Percentiles rank a stretch among this genome's conserved stretches.
Conservation (phyloP, 1,284 basidiomycete genomes). For the Moesziomyces globuligerus region DNA sequence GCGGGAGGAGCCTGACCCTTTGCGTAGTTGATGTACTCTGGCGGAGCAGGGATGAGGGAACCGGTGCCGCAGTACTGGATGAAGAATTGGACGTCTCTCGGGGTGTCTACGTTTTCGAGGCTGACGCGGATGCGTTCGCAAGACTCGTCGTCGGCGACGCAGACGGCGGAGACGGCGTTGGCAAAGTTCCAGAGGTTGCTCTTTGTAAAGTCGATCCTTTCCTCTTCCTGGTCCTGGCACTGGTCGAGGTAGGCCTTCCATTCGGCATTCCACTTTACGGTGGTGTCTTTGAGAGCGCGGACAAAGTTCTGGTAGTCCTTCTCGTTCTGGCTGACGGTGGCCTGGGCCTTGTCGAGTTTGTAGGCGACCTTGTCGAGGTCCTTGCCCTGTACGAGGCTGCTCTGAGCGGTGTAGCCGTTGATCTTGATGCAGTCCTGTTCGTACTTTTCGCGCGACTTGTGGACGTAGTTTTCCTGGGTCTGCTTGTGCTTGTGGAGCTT, state of each 20-base stretch:
- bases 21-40: constrained; percentile 66
- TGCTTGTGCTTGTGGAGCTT: constrained; percentile 66
- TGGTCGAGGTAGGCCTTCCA: constrained; percentile 78
- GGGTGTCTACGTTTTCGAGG: constrained; percentile 62
- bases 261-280: constrained; percentile 86
- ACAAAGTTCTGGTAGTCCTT: constrained; percentile 87
- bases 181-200: constrained; percentile 96
- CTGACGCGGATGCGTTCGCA: constrained; percentile 65
- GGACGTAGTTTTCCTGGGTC: constrained; percentile 63
- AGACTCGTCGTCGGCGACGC: constrained; percentile 89
- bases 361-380: constrained; percentile 89
- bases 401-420: constrained; percentile 94
- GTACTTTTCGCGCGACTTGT: constrained; percentile 86
- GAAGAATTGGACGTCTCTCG: constrained; percentile 59
- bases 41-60: constrained; percentile 61
- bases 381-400: constrained; percentile 88
- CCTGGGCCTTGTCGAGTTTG: constrained; percentile 88
- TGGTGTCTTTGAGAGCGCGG: constrained; percentile 81
- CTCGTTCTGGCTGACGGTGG: constrained; percentile 82
- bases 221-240: constrained; percentile 95
- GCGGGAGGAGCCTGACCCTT: constrained; percentile 61
- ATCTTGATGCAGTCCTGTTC: constrained; percentile 92
- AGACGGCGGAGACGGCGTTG: constrained; percentile 93
- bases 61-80: constrained; percentile 64
- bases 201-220: constrained; percentile 90